Base-by-base conservation (phyloP, 2,329 filamentous ascomycete genomes). In the Fusarium chaquense region DNA sequence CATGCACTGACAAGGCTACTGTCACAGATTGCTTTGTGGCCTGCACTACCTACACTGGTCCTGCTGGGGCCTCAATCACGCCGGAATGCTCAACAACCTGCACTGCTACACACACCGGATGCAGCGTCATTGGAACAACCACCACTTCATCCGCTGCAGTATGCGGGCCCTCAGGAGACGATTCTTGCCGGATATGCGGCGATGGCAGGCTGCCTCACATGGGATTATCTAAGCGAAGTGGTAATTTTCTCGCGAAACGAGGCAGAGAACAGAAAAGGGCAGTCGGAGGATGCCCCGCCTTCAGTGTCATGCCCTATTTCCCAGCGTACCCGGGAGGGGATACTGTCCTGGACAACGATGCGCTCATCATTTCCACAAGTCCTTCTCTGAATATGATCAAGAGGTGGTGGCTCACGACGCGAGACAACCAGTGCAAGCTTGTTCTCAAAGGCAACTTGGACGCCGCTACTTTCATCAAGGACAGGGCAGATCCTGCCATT, bases 11-110 rank as follows among this genome's bases (percentile, higher is more conserved):
- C 3, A 45, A 53, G 18, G 45, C 58, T 20, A 71, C 68, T 4
- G 66, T 55, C 1, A 67, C 62, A 2, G 68, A 71, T 6, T 71
- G 68, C n/a, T 41, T 70, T 18, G 66, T 71, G 11, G 58, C 62
- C 4, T 69, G 66, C 15, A 62, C 65, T 2, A 67, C 66, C 5
- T 69, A 63, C 20, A 70, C 62, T 6, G 59, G 57, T 1, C 40
- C 44, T 13, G 38, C 26, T 4, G 59, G 52, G 0, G 36, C 12
- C 0, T 16, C 28, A 0, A 45, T 45, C 16, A 66, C 65, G 0
- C 45, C 45, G 0, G 65, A 66, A 1, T 71, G 66, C 22, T 22
- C 9, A 18, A 67, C 62, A 18, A 59, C 56, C 4, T 71, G 66
- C 8, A 67, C 56, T 2, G 36, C 44, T 5, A 71, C 66, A 6